These are phyloP conservation scores for Curvularia eragrostidis DNA, from an alignment of 2,329 filamentous ascomycete genomes.

Conservation along the genomic window DNA sequence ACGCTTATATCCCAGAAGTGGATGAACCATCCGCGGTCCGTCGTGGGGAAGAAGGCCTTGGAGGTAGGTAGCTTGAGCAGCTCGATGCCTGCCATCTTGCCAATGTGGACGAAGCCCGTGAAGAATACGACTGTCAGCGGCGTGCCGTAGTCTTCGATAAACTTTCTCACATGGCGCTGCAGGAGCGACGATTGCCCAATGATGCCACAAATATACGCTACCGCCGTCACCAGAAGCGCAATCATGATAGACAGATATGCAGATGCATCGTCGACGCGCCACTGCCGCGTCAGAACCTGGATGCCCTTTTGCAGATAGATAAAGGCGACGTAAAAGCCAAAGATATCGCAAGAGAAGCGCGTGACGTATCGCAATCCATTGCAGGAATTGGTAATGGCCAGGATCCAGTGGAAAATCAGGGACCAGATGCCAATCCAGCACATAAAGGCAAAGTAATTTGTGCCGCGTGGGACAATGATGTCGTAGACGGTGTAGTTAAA, in stretches of 20 bases:
- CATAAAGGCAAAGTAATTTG: slow-evolving; percentile 89
- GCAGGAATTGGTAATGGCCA: slow-evolving; percentile 85
- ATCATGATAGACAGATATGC: slow-evolving; percentile 80
- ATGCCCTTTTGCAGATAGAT: slow-evolving; percentile 93
- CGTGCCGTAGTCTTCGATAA: slow-evolving; percentile 89
- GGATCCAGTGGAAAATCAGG: slow-evolving; percentile 80
- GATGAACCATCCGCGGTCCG: slow-evolving; percentile 76
- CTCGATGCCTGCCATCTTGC: slow-evolving; percentile 75
- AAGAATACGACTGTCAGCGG: slow-evolving; percentile 75
- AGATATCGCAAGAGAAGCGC: slow-evolving; percentile 90
- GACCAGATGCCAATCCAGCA: slow-evolving; percentile 91
- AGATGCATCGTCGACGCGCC: slow-evolving; percentile 65
- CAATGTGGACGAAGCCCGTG: slow-evolving; percentile 86
- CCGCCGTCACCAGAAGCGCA: slow-evolving; percentile 77
- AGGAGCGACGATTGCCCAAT: slow-evolving; percentile 76
- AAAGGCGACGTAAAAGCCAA: slow-evolving; percentile 91
- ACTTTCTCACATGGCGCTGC: slow-evolving; percentile 75
- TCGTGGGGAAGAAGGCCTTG: slow-evolving; percentile 79
- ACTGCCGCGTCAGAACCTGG: slow-evolving; percentile 81
- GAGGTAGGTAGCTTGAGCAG: slow-evolving; percentile 77
- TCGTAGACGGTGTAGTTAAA: slow-evolving; percentile 95
- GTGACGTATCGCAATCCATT: slow-evolving; percentile 90
- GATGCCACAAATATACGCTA: slow-evolving; percentile 75
- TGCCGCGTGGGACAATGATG: slow-evolving; percentile 78
- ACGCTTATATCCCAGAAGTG: slow-evolving; percentile 79